phyloP scores from a whole-genome alignment of 1,139 yeast species.

The Nakaseomyces bracarensis region DNA sequence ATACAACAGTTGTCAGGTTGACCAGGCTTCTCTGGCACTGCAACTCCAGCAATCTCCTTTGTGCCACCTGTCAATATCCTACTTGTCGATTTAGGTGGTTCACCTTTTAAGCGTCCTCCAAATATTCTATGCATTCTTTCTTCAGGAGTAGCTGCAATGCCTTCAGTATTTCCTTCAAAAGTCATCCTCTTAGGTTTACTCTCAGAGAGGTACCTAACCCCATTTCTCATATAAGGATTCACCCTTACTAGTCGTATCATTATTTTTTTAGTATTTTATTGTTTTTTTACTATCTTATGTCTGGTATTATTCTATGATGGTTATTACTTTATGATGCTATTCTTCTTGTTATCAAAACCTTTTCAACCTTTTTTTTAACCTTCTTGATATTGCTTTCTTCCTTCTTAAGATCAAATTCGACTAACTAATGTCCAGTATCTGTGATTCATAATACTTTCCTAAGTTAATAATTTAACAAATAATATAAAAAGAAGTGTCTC shows the following conservation, averaged over 20 bases:
- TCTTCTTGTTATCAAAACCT: too few relatives aligned
- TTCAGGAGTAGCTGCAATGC: constrained; percentile 38
- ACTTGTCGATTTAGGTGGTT: constrained; percentile 44
- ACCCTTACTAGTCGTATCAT: background rate
- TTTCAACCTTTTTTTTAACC: too few relatives aligned
- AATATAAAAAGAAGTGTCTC: too few relatives aligned
- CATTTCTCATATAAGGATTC: background rate
- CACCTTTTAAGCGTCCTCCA: constrained; percentile 54
- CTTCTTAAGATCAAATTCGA: too few relatives aligned
- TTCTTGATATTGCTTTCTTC: too few relatives aligned
- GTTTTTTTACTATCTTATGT: too few relatives aligned
- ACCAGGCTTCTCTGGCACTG: constrained; percentile 69
- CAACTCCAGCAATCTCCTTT: constrained; percentile 57
- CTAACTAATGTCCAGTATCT: too few relatives aligned
- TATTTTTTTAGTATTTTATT: too few relatives aligned
- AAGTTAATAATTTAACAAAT: too few relatives aligned
- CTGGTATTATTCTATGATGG: too few relatives aligned
- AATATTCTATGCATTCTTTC: constrained; percentile 45
- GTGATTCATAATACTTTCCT: too few relatives aligned
- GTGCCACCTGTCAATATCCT: constrained; percentile 38
- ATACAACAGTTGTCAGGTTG: constrained; percentile 96
- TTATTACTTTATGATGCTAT: too few relatives aligned
- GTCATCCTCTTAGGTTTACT: constrained; percentile 18
- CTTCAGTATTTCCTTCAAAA: constrained; percentile 43
- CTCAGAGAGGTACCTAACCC: background rate